phyloP scores from a whole-genome alignment of 495 filamentous ascomycete genomes.

The Penicillium bovifimosum region DNA sequence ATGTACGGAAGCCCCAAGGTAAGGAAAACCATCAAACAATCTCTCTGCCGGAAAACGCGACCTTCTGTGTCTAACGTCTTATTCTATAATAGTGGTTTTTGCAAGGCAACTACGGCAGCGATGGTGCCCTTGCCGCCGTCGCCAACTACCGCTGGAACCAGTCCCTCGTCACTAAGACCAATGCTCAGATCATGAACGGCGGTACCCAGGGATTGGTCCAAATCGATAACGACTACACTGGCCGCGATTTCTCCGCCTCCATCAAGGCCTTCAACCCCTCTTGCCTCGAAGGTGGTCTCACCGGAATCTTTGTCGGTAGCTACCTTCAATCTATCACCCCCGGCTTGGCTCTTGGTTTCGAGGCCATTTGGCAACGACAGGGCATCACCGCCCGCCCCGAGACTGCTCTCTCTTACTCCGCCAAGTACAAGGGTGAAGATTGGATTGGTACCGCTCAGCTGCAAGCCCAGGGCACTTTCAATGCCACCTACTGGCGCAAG shows the following conservation, averaged over 20 bases:
- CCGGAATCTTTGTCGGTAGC: slow-evolving; percentile 89
- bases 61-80: neutral
- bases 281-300: slow-evolving; percentile 80
- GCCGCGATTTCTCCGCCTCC: slow-evolving; percentile 84
- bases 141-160: slow-evolving; percentile 85
- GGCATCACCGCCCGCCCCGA: slow-evolving; percentile 75
- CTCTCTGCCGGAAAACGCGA: neutral
- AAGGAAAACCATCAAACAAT: slow-evolving; percentile 29
- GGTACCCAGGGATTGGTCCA: slow-evolving; percentile 69
- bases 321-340: slow-evolving; percentile 93
- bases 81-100: slow-evolving; percentile 68
- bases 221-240: slow-evolving; percentile 89
- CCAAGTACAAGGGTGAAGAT: slow-evolving; percentile 79
- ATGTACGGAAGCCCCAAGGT: slow-evolving; percentile 91
- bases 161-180: slow-evolving; percentile 73
- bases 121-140: slow-evolving; percentile 71
- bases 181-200: slow-evolving; percentile 69
- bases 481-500: slow-evolving; percentile 90
- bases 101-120: slow-evolving; percentile 92
- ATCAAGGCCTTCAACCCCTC: slow-evolving; percentile 94
- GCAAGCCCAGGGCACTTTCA: slow-evolving; percentile 75
- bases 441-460: slow-evolving; percentile 89
- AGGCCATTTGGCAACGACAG: slow-evolving; percentile 87
- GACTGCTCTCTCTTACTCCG: slow-evolving; percentile 78
- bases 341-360: slow-evolving; percentile 78